phyloP scores from a whole-genome alignment of 208 protist genomes.

The Naegleria gruberi region DNA sequence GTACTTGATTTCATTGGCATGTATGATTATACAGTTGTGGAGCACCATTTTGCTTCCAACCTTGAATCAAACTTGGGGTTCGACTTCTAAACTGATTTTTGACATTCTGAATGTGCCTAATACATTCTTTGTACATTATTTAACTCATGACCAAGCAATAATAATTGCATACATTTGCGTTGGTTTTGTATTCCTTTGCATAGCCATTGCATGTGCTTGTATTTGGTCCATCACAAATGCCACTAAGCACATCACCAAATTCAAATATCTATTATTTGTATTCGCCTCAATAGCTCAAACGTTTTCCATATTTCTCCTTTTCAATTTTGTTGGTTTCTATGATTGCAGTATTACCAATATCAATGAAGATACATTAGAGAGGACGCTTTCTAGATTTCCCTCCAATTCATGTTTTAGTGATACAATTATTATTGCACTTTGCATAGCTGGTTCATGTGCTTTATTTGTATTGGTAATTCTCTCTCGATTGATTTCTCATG shows the following conservation, averaged over 20 bases:
- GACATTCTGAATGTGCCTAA: background rate
- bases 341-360: background rate
- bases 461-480: background rate
- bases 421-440: background rate
- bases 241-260: background rate
- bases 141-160: background rate
- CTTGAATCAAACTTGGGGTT: background rate
- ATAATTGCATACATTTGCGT: background rate
- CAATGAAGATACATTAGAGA: background rate
- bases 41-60: background rate
- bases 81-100: background rate
- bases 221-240: background rate
- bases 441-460: background rate
- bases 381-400: background rate
- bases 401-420: background rate
- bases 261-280: background rate
- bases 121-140: background rate
- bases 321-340: background rate
- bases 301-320: background rate
- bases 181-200: background rate
- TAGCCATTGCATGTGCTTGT: background rate
- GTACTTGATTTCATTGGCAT: background rate
- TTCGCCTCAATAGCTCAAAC: background rate
- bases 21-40: background rate
- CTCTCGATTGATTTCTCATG: background rate